Percentiles rank a stretch among this genome's conserved stretches.
phyloP scores from a whole-genome alignment of 2,329 filamentous ascomycete species.

The Exophiala sp. region DNA sequence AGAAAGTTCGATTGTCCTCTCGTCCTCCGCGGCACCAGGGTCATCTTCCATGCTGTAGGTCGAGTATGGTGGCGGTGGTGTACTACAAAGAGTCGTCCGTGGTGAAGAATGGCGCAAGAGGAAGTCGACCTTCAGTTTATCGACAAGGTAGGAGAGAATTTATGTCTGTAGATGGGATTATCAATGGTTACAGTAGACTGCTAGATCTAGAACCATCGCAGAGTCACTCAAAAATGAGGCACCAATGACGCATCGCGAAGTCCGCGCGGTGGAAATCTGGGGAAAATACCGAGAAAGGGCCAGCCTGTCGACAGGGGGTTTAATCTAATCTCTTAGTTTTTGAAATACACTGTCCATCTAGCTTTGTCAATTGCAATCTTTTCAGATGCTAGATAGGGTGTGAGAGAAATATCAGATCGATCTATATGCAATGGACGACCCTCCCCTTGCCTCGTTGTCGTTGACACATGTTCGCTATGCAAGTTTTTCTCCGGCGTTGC shows the following conservation, averaged over 20 bases:
- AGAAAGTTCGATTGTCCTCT: conserved; percentile 57
- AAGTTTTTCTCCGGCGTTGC: conserved; percentile 33
- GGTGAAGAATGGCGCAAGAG: conserved; percentile 5
- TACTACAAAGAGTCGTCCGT: background rate
- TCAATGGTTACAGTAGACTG: background rate
- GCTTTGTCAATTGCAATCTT: background rate
- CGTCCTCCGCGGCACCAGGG: conserved; percentile 45
- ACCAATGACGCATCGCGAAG: background rate
- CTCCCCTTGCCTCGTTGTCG: conserved; percentile 79
- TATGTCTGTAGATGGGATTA: background rate
- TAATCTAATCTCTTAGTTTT: background rate
- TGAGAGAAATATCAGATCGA: no score
- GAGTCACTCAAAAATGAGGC: background rate
- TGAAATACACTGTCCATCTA: background rate
- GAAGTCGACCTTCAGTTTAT: background rate
- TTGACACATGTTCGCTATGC: conserved; percentile 97
- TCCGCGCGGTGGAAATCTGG: background rate
- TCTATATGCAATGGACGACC: conserved; percentile 29
- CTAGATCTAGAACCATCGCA: no score
- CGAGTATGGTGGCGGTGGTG: conserved; percentile 8
- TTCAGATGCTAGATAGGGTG: no score
- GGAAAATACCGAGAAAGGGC: background rate
- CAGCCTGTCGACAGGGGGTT: background rate
- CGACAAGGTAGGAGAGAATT: background rate
- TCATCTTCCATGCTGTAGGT: conserved; percentile 36